A percentile compares a stretch with the other conserved stretches of the same genome.
These are phyloP conservation scores for Bjerkandera adusta DNA, from an alignment of 1,284 basidiomycete species.

Conservation along the genomic window DNA sequence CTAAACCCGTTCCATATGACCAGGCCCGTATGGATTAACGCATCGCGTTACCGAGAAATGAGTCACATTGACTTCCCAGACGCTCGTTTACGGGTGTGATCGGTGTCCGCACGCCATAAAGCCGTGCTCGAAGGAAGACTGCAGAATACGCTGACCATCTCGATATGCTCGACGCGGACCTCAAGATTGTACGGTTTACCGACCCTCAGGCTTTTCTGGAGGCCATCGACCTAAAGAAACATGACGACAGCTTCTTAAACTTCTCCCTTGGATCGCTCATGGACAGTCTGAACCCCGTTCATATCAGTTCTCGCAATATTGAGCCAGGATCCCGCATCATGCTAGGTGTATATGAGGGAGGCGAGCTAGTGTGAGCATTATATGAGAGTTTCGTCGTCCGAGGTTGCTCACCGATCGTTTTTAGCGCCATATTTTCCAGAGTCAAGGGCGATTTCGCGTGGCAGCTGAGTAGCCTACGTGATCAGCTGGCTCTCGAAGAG, in stretches of 20 bases:
- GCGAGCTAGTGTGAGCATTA: constrained; percentile 15
- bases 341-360: constrained; percentile 15
- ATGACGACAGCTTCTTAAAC: constrained; percentile 23
- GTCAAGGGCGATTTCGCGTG: constrained; percentile 14
- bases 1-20: too few species aligned
- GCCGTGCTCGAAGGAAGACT: too few species aligned
- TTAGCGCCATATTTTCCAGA: constrained; percentile 11
- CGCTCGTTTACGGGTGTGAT: too few species aligned
- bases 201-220: constrained; percentile 8
- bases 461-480: constrained; percentile 6
- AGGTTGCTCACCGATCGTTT: neutral
- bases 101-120: too few species aligned
- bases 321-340: constrained; percentile 1
- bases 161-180: too few species aligned
- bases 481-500: constrained; percentile 1
- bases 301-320: neutral
- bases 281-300: constrained; percentile 7
- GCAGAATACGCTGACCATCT: too few species aligned
- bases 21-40: too few species aligned
- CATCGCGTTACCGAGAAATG: too few species aligned
- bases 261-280: constrained; percentile 16
- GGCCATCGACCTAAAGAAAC: constrained; percentile 3
- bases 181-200: constrained; percentile 14
- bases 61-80: too few species aligned
- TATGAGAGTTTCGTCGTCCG: neutral